Base-by-base conservation (phyloP, 306 rosid species). In the Lupinus albus region DNA sequence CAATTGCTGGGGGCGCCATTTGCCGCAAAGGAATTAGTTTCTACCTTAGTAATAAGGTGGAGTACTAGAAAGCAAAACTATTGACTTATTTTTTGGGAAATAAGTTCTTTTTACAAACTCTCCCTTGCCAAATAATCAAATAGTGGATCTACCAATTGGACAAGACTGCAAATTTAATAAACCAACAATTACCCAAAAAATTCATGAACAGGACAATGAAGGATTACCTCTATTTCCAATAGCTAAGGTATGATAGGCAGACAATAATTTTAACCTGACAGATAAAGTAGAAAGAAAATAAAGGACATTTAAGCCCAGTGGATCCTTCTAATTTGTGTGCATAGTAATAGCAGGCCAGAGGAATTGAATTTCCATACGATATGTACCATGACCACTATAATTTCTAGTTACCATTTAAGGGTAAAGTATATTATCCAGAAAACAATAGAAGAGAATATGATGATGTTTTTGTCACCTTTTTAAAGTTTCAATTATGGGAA, bases 401-500 rank as follows among this genome's bases (percentile, higher is more conserved):
- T 57, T 52, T 21, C 21, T 25, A 4, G 70, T 12, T 64, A 15
- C 15, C 25, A 33, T 7, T 58, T 33, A 62, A 79, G 59, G 74
- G 76, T 67, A 35, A 16, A 75, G 45, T 9, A 32, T 58, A 9
- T 68, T 65, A 68, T 21, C 82, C 81, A 62, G 60, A 52, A 75
- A 66, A 61, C 80, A 80, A 63, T 8, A 28, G 72, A 59, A 66
- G 59, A 66, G 44, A 38, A 38, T 38, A 38, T 38, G 67, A 56
- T 75, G 73, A 80, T 78, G 33, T 36, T 66, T 72, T 41, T 71
- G 68, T 63, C 68, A 64, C 47, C 72, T 38, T 73, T 65, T 67
- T 18, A 58, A 78, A 71, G 79, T 73, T 61, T 74, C 72, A 81
- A 77, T 80, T 73, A 79, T 77, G 82, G 77, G 59, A 65, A 80